Evolutionary conservation across 2,329 filamentous ascomycete genomes (phyloP).

Genomic region (Thermochaetoides dissita): DNA sequence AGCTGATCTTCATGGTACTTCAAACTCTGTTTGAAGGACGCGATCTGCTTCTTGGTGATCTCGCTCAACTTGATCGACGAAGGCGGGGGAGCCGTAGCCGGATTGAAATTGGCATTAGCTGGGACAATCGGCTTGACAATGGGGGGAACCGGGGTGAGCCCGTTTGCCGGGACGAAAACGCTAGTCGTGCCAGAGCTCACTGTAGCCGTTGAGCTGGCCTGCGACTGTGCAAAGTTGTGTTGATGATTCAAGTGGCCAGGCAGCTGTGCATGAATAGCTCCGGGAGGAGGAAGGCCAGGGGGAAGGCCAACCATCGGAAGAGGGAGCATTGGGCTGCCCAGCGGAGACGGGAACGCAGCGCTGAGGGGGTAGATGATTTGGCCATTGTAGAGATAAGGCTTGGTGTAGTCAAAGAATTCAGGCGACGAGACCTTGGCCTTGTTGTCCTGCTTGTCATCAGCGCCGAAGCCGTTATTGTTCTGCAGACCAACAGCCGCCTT

Average conservation of each 20-base stretch:
- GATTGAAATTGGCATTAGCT: slow-evolving; percentile 14
- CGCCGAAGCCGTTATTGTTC: slow-evolving; percentile 1
- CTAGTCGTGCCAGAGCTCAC: background rate
- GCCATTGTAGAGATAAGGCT: slow-evolving; percentile 26
- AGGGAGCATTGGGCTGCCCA: slow-evolving; percentile 14
- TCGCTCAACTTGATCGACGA: slow-evolving; percentile 48
- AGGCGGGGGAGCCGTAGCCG: slow-evolving; percentile 27
- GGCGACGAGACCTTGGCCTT: slow-evolving; percentile 25
- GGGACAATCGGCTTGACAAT: slow-evolving; percentile 8
- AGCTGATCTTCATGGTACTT: slow-evolving; percentile 45
- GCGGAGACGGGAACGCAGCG: slow-evolving; percentile 12
- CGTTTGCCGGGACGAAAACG: too few species aligned
- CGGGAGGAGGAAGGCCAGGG: slow-evolving; percentile 7
- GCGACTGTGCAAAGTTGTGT: slow-evolving; percentile 5
- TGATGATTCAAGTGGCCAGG: slow-evolving; percentile 2
- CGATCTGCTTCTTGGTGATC: slow-evolving; percentile 46
- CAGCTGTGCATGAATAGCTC: slow-evolving; percentile 3
- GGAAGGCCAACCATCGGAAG: slow-evolving; percentile 14
- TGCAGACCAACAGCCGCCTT: slow-evolving; percentile 6
- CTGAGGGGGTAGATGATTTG: slow-evolving; percentile 22
- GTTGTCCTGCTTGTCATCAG: slow-evolving; percentile 18
- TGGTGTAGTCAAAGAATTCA: slow-evolving; percentile 32
- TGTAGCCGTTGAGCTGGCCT: slow-evolving; percentile 1
- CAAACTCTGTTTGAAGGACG: slow-evolving; percentile 36
- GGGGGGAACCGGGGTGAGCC: slow-evolving; percentile 2